These are phyloP conservation scores for Fomitopsis pulvina DNA, from an alignment of 768 basidiomycete genomes.

Conservation along the genomic window DNA sequence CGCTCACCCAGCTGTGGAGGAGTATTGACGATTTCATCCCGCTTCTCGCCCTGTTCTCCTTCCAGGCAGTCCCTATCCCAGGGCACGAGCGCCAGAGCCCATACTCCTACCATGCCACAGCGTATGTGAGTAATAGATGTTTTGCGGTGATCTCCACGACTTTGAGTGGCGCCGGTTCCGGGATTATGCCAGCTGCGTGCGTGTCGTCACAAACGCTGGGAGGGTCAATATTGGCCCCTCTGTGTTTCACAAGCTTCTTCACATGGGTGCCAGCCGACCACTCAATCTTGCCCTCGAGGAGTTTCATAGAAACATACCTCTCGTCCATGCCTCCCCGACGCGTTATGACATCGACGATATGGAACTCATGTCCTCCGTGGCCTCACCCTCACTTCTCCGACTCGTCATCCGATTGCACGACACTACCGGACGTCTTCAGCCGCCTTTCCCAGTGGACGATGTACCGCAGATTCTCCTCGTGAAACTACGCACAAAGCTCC, in stretches of 20 bases:
- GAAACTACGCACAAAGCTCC: neutral
- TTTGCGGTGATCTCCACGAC: neutral
- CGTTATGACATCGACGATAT: constrained; percentile 1
- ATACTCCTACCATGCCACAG: neutral
- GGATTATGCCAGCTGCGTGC: neutral
- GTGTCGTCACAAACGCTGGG: neutral
- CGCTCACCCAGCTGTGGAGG: neutral
- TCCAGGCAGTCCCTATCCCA: neutral
- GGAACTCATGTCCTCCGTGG: neutral
- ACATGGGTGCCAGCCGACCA: neutral
- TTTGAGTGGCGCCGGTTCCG: neutral
- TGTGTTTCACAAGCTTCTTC: neutral
- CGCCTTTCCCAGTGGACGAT: neutral
- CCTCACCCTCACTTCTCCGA: neutral
- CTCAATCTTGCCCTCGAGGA: neutral
- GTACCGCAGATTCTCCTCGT: neutral
- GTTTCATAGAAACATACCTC: neutral
- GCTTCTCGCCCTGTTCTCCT: neutral
- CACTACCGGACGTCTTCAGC: neutral
- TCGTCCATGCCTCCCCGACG: neutral
- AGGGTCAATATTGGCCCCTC: neutral
- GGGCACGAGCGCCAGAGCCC: neutral
- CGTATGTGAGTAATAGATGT: neutral
- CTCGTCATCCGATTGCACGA: neutral
- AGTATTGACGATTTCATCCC: neutral